phyloP scores from a whole-genome alignment of 345 rosid genomes.

The Raphanus raphanistrum region DNA sequence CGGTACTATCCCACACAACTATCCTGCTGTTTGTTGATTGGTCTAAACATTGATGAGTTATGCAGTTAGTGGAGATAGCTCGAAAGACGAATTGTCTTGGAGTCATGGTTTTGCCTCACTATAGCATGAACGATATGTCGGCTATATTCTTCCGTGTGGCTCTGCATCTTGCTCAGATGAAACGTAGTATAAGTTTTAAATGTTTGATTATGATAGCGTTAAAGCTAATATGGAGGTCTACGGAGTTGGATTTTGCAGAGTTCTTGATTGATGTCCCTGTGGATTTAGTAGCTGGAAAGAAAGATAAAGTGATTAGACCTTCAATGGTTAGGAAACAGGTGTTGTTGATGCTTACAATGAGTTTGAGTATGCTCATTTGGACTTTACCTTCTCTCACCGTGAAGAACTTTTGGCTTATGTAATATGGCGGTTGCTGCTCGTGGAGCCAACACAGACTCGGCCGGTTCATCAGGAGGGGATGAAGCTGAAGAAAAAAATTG shows the following conservation, averaged over 20 bases:
- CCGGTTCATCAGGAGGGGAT: neutral
- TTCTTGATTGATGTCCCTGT: neutral
- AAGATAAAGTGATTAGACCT: neutral
- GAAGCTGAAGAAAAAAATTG: neutral
- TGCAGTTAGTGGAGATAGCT: constrained; percentile 83
- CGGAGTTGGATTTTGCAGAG: neutral
- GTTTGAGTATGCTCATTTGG: neutral
- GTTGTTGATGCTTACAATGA: neutral
- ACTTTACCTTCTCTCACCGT: neutral
- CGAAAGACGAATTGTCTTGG: constrained; percentile 70
- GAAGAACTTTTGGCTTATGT: neutral
- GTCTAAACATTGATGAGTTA: constrained; percentile 85
- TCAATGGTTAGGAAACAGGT: neutral
- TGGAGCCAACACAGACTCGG: neutral
- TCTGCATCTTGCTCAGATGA: neutral
- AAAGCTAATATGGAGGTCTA: neutral
- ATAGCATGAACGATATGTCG: constrained; percentile 96
- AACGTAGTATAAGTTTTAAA: neutral
- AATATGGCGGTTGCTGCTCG: neutral
- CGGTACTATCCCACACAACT: constrained; percentile 63
- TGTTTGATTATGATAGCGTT: neutral
- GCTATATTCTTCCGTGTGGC: constrained; percentile 41
- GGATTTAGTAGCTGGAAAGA: neutral
- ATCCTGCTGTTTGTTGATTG: constrained; percentile 91
- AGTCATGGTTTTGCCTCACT: constrained; percentile 82